phyloP scores from a whole-genome alignment of 2,329 filamentous ascomycete genomes.

The Thielaviopsis ethacetica region DNA sequence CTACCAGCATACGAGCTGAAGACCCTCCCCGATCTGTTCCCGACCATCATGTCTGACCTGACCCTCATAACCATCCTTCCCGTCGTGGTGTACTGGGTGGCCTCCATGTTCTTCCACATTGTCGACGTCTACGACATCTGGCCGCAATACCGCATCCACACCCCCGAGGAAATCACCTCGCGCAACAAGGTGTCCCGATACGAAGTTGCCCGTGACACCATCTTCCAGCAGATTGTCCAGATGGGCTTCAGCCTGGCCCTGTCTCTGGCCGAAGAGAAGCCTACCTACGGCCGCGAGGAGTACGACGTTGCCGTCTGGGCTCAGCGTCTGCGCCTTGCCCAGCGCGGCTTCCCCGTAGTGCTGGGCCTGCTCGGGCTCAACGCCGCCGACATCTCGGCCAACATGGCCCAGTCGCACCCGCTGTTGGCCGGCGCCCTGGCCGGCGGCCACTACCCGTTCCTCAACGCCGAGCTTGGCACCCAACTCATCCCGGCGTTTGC shows the following conservation, averaged over 20 bases:
- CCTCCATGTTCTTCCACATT: constrained; percentile 74
- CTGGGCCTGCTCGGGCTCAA: constrained; percentile 63
- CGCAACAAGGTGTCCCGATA: constrained; percentile 74
- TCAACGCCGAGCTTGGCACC: constrained; percentile 42
- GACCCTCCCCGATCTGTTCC: constrained; percentile 53
- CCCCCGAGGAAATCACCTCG: constrained; percentile 75
- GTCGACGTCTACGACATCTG: constrained; percentile 77
- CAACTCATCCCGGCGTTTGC: constrained; percentile 57
- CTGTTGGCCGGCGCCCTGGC: constrained; percentile 58
- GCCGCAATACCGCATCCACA: constrained; percentile 84
- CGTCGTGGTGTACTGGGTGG: constrained; percentile 71
- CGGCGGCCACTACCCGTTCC: constrained; percentile 65
- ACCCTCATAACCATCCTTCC: constrained; percentile 61
- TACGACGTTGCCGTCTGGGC: constrained; percentile 88
- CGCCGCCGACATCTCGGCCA: constrained; percentile 57
- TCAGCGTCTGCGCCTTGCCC: constrained; percentile 59
- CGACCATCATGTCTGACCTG: constrained; percentile 60
- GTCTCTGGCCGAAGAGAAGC: constrained; percentile 53
- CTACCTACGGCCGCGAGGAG: constrained; percentile 60
- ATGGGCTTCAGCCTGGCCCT: constrained; percentile 53
- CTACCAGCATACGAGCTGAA: constrained; percentile 66
- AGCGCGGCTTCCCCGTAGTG: constrained; percentile 58
- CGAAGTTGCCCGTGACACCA: constrained; percentile 78
- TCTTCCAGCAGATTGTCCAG: constrained; percentile 85
- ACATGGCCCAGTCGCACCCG: constrained; percentile 53